These are phyloP conservation scores for Phytophthora cajani DNA, from an alignment of 352 stramenopile species.

Conservation along the genomic window DNA sequence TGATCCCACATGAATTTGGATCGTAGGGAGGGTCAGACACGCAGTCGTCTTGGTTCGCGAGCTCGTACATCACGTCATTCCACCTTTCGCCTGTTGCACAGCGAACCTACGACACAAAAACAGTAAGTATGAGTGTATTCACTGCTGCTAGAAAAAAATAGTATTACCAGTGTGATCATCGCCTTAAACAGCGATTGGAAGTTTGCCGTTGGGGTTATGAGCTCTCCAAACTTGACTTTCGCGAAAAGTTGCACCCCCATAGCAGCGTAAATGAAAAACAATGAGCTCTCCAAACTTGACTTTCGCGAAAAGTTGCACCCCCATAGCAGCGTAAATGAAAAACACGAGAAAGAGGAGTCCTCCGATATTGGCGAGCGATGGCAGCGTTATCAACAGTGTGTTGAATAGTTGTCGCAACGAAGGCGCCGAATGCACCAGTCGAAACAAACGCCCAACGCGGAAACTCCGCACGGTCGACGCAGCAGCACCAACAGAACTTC, in stretches of 20 bases:
- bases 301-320: constrained; percentile 91
- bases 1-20: constrained; percentile 67
- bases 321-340: constrained; percentile 93
- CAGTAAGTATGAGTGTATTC: background rate
- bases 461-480: constrained; percentile 84
- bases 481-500: constrained; percentile 51
- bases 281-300: constrained; percentile 73
- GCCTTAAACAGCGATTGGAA: constrained; percentile 88
- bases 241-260: constrained; percentile 92
- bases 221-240: constrained; percentile 72
- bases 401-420: constrained; percentile 88
- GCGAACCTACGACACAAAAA: constrained; percentile 63
- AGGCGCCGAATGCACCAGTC: constrained; percentile 76
- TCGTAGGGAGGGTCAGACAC: constrained; percentile 56
- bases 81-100: constrained; percentile 93
- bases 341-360: constrained; percentile 89
- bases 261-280: constrained; percentile 92
- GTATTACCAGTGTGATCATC: constrained; percentile 60
- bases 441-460: constrained; percentile 77
- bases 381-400: constrained; percentile 87
- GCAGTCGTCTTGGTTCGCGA: constrained; percentile 63
- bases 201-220: constrained; percentile 81
- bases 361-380: constrained; percentile 88
- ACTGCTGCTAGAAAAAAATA: background rate
- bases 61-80: constrained; percentile 92